Evolutionary conservation across 2,329 filamentous ascomycete species (phyloP).

Genomic region (Paracamarosporium sp.): DNA sequence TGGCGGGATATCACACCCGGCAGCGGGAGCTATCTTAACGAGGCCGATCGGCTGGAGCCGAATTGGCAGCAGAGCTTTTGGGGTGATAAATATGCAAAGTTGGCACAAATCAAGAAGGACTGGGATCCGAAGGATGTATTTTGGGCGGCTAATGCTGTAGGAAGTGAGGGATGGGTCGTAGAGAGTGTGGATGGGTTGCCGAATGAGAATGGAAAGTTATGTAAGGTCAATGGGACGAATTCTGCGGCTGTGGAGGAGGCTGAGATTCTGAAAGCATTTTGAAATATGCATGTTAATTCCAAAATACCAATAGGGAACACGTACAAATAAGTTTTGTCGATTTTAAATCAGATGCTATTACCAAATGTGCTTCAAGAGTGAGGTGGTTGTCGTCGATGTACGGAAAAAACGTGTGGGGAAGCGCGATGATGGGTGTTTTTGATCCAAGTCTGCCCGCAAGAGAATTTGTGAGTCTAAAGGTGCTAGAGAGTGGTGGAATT

Average conservation of each 20-base stretch:
- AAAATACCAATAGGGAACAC: background rate
- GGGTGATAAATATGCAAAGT: constrained; percentile 33
- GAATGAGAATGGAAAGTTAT: constrained; percentile 34
- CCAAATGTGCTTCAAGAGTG: too few relatives aligned
- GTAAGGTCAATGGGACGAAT: constrained; percentile 16
- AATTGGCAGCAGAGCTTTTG: constrained; percentile 47
- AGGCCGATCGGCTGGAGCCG: constrained; percentile 44
- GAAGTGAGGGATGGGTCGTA: constrained; percentile 30
- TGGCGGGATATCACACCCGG: constrained; percentile 31
- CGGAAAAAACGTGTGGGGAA: too few relatives aligned
- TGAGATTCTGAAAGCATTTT: background rate
- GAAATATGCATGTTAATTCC: background rate
- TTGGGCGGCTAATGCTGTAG: constrained; percentile 31
- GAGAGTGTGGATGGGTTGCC: constrained; percentile 28
- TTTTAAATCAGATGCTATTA: background rate
- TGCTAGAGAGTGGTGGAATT: too few relatives aligned
- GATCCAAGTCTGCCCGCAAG: too few relatives aligned
- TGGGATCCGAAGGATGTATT: constrained; percentile 29
- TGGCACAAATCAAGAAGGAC: constrained; percentile 26
- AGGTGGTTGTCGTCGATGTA: too few relatives aligned
- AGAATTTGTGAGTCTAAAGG: too few relatives aligned
- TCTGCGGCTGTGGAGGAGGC: background rate
- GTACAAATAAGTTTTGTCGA: too few relatives aligned
- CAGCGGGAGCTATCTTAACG: constrained; percentile 42
- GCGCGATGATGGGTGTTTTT: too few relatives aligned